A percentile compares a stretch with the other conserved stretches of the same genome.
Evolutionary conservation across 179 eudicot species (phyloP).

Genomic region (Beta macrorhiza): DNA sequence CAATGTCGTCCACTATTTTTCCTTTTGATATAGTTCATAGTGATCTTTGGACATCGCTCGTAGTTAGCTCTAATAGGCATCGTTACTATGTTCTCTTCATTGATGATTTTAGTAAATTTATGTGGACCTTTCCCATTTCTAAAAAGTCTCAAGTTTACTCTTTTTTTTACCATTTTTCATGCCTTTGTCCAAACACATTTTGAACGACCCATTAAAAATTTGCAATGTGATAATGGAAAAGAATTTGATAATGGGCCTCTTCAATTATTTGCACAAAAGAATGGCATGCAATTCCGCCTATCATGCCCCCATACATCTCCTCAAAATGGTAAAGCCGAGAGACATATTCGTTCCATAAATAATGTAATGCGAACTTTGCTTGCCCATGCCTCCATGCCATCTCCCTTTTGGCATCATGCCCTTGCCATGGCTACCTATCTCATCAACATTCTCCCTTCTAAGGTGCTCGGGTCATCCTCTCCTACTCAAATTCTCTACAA

Average conservation of each 20-base stretch:
- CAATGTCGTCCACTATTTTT: too few relatives aligned
- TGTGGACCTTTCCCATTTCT: too few relatives aligned
- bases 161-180: too few relatives aligned
- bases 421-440: too few relatives aligned
- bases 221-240: background rate
- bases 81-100: too few relatives aligned
- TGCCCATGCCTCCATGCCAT: background rate
- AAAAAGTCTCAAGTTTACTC: too few relatives aligned
- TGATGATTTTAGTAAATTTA: too few relatives aligned
- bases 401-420: background rate
- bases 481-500: background rate
- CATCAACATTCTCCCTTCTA: too few relatives aligned
- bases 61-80: background rate
- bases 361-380: background rate
- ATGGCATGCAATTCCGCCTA: background rate
- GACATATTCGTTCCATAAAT: background rate
- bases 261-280: background rate
- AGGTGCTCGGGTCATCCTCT: background rate
- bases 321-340: background rate
- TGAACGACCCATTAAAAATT: too few relatives aligned
- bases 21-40: too few relatives aligned
- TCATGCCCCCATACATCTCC: background rate
- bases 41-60: background rate
- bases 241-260: background rate
- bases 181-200: background rate